A percentile compares a stretch with the other conserved stretches of the same genome.
These are phyloP conservation scores for Moelleriella libera DNA, from an alignment of 2,329 filamentous ascomycete genomes.

Conservation along the genomic window DNA sequence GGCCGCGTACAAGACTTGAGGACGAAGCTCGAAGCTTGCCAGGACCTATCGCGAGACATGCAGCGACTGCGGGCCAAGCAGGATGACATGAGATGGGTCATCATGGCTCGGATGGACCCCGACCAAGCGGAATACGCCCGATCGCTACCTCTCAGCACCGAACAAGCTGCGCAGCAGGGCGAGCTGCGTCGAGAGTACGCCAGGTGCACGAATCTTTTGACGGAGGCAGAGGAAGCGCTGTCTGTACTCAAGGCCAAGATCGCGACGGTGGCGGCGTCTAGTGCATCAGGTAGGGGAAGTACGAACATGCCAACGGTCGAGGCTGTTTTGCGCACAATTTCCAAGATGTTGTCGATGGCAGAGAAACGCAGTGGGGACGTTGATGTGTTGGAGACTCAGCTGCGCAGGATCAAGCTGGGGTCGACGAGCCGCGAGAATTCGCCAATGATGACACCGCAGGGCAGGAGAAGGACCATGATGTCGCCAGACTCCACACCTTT, in stretches of 20 bases:
- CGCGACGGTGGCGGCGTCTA: conserved; percentile 40
- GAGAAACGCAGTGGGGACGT: conserved; percentile 86
- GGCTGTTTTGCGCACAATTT: conserved; percentile 79
- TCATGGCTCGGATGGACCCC: conserved; percentile 55
- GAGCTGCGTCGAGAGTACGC: conserved; percentile 68
- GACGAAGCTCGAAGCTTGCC: conserved; percentile 53
- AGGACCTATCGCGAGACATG: conserved; percentile 55
- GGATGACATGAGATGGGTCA: conserved; percentile 63
- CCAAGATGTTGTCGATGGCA: conserved; percentile 83
- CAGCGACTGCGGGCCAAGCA: conserved; percentile 60
- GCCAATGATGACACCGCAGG: conserved; percentile 24
- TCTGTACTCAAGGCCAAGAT: conserved; percentile 69
- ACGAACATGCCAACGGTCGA: conserved; percentile 68
- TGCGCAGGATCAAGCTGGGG: conserved; percentile 54
- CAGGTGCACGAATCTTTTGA: conserved; percentile 58
- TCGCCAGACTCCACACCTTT: conserved; percentile 29
- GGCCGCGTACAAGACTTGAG: conserved; percentile 55
- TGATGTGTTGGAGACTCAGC: conserved; percentile 75
- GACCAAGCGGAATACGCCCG: conserved; percentile 49
- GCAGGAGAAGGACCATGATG: conserved; percentile 21
- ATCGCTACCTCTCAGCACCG: conserved; percentile 64
- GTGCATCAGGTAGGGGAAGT: conserved; percentile 28
- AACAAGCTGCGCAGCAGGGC: conserved; percentile 71
- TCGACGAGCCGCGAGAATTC: conserved; percentile 28
- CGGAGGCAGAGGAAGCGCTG: conserved; percentile 66